Percentiles rank a stretch among this genome's conserved stretches.
Evolutionary conservation across 345 rosid genomes (phyloP).

Genomic region (Microcos paniculata): DNA sequence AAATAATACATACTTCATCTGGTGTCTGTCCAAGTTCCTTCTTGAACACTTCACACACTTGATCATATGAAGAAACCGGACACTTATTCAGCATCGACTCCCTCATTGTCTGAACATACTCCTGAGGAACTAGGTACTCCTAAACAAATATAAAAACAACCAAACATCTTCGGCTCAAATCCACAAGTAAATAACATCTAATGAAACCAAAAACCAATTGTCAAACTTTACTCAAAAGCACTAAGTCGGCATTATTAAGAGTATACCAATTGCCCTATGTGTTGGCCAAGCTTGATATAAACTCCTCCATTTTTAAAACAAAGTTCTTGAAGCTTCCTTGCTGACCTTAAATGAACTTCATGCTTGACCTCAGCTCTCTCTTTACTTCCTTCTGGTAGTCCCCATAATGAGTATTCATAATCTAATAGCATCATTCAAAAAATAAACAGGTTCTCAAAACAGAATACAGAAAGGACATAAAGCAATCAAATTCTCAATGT

Average conservation of each 20-base stretch:
- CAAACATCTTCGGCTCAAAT: neutral
- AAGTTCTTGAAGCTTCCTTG: slow-evolving; percentile 81
- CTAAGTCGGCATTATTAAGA: neutral
- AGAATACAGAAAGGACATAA: neutral
- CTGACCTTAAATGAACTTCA: slow-evolving; percentile 93
- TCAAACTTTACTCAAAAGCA: neutral
- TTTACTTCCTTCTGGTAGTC: slow-evolving; percentile 77
- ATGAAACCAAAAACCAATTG: neutral
- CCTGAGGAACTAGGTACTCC: slow-evolving; percentile 90
- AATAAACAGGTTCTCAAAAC: neutral
- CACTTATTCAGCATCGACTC: slow-evolving; percentile 91
- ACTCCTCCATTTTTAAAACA: slow-evolving; percentile 94
- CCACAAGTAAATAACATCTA: slow-evolving; percentile 3
- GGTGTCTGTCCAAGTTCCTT: slow-evolving; percentile 87
- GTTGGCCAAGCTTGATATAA: slow-evolving; percentile 96
- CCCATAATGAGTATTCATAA: slow-evolving; percentile 79
- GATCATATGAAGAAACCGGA: slow-evolving; percentile 90
- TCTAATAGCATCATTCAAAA: slow-evolving; percentile 40
- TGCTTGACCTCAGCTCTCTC: slow-evolving; percentile 69
- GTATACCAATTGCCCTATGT: slow-evolving; percentile 82
- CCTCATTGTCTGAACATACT: slow-evolving; percentile 81
- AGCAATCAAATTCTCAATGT: neutral
- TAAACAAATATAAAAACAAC: slow-evolving; percentile 24
- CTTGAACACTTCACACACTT: slow-evolving; percentile 86
- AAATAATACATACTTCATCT: slow-evolving; percentile 57